These are phyloP conservation scores for Wallacemonas sp. DNA, from an alignment of 208 protist species.

Conservation along the genomic window DNA sequence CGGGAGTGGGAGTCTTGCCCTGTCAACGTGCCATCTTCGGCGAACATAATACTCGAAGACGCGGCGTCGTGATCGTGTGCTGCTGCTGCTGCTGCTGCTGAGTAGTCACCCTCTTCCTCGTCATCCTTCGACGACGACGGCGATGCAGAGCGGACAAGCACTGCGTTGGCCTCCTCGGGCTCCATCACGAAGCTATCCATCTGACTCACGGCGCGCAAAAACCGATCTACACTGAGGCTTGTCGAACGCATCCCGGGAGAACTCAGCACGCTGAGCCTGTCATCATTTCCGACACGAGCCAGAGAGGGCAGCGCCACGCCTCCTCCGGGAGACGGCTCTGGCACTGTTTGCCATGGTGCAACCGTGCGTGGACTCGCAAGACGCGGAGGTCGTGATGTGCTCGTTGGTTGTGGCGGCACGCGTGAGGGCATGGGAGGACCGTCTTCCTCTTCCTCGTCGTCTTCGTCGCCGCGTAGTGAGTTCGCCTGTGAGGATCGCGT, in stretches of 20 bases:
- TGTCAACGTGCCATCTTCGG: neutral
- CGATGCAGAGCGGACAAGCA: neutral
- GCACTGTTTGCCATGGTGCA: neutral
- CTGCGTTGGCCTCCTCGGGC: neutral
- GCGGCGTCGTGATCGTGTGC: neutral
- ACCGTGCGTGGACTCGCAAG: neutral
- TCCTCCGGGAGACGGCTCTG: neutral
- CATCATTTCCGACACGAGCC: neutral
- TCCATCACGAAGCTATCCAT: constrained; percentile 4
- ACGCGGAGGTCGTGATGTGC: too few relatives aligned
- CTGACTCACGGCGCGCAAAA: constrained; percentile 10
- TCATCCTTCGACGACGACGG: too few relatives aligned
- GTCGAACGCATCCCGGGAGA: neutral
- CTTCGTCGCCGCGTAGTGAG: too few relatives aligned
- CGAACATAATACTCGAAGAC: constrained; percentile 9
- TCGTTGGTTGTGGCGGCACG: neutral
- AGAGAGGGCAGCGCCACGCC: neutral
- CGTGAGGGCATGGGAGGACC: neutral
- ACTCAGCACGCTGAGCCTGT: neutral
- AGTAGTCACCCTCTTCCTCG: too few relatives aligned
- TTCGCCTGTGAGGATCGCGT: neutral
- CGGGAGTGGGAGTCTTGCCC: too few relatives aligned
- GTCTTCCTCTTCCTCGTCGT: neutral
- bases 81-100: too few relatives aligned
- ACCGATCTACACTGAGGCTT: constrained; percentile 4